phyloP scores from a whole-genome alignment of 495 filamentous ascomycete genomes.

The Choiromyces venosus region DNA sequence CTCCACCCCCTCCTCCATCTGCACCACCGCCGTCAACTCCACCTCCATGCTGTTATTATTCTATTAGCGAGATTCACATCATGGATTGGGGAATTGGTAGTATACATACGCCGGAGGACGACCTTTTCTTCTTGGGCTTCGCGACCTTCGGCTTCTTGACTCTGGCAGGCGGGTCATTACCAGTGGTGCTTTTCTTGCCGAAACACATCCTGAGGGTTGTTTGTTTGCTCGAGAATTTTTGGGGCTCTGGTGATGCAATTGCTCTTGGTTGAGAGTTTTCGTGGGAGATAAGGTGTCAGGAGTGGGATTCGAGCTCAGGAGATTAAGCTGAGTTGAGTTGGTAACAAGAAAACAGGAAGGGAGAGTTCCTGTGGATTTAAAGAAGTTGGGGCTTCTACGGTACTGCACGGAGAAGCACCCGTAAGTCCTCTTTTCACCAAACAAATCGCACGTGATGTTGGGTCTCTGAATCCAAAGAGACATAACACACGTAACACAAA shows the following conservation, averaged over 20 bases:
- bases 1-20: not conserved
- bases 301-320: not conserved
- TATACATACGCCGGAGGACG: not conserved
- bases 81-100: not conserved
- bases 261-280: not conserved
- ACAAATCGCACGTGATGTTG: not conserved
- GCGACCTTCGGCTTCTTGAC: not conserved
- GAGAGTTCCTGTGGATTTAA: not conserved
- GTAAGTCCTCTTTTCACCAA: not conserved
- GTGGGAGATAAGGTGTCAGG: not conserved
- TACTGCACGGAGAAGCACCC: not conserved
- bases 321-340: not conserved
- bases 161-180: not conserved
- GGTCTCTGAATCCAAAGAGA: not conserved
- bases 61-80: not conserved
- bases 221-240: not conserved
- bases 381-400: not conserved
- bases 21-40: not conserved
- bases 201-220: not conserved
- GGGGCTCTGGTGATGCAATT: not conserved
- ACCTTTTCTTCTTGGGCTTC: slow-evolving; percentile 2
- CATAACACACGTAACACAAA: not conserved
- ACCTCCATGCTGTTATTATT: not conserved
- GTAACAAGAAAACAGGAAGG: not conserved
- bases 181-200: not conserved